phyloP scores from a whole-genome alignment of 2,329 filamentous ascomycete genomes.

The Apiospora rasikravindrae region DNA sequence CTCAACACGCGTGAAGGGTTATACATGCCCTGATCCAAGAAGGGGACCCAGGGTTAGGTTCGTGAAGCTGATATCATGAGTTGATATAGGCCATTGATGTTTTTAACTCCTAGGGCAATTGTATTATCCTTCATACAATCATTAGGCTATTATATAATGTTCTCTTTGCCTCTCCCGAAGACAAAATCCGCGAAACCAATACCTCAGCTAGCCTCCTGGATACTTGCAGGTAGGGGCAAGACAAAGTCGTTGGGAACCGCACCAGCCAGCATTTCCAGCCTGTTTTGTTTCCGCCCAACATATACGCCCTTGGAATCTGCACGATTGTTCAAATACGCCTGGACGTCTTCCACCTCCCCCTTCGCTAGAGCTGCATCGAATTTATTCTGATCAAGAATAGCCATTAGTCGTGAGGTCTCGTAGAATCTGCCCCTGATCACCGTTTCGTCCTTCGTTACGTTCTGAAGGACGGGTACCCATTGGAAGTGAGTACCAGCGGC shows the following conservation, averaged over 20 bases:
- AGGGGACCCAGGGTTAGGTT: neutral
- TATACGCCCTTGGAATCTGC: constrained; percentile 51
- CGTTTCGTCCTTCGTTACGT: constrained; percentile 43
- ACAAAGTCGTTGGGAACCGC: constrained; percentile 27
- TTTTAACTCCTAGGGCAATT: neutral
- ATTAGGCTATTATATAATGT: neutral
- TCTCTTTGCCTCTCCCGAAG: neutral
- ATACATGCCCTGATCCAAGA: neutral
- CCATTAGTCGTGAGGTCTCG: constrained; percentile 58
- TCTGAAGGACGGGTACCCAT: constrained; percentile 37
- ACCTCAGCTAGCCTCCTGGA: constrained; percentile 15
- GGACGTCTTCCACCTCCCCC: constrained; percentile 49
- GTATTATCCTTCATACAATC: neutral
- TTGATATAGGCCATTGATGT: neutral
- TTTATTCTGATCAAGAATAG: constrained; percentile 49
- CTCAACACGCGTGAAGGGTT: neutral
- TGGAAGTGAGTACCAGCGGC: constrained; percentile 33
- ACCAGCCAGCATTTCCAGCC: constrained; percentile 28
- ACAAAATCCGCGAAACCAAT: neutral
- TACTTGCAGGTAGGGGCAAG: constrained; percentile 23
- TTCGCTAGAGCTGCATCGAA: constrained; percentile 45
- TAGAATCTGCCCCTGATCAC: constrained; percentile 63
- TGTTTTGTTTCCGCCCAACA: constrained; percentile 38
- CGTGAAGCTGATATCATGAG: neutral
- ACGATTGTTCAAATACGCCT: constrained; percentile 59